Percentiles rank a stretch among this genome's conserved stretches.
These are phyloP conservation scores for Pyrus communis DNA, from an alignment of 306 rosid species.

Conservation along the genomic window DNA sequence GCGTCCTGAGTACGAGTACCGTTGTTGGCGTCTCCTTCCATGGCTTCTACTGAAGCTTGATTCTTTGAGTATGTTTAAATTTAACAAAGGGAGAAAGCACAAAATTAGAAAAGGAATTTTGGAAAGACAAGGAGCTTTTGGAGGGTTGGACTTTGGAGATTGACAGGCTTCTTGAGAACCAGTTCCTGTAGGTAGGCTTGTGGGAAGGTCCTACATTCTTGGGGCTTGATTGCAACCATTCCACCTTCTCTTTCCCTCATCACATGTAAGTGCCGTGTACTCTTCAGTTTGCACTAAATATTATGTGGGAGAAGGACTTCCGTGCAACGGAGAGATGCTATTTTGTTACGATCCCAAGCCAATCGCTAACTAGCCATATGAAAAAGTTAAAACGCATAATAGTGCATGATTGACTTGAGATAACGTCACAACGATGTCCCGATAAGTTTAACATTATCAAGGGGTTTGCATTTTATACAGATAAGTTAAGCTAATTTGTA, in stretches of 20 bases:
- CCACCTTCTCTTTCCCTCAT: neutral
- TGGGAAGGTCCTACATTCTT: conserved; percentile 1
- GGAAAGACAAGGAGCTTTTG: neutral
- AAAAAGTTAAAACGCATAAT: neutral
- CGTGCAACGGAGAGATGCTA: neutral
- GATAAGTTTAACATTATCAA: no score
- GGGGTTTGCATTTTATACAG: no score
- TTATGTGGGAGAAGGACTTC: neutral
- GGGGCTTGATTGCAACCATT: neutral
- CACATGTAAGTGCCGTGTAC: neutral
- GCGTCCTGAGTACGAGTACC: conserved; percentile 2
- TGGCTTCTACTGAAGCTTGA: neutral
- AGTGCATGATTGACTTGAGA: no score
- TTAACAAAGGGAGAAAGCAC: neutral
- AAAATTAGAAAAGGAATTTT: neutral
- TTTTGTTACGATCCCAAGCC: neutral
- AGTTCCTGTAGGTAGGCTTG: conserved; percentile 3
- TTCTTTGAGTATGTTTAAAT: neutral
- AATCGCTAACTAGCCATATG: neutral
- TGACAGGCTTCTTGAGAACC: neutral
- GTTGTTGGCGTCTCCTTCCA: conserved; percentile 13
- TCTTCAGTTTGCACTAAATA: neutral
- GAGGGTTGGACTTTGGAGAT: neutral
- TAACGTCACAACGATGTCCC: neutral
- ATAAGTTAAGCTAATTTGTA: no score